These are phyloP conservation scores for Aspergillus tubingensis DNA, from an alignment of 2,329 filamentous ascomycete genomes.

Conservation along the genomic window DNA sequence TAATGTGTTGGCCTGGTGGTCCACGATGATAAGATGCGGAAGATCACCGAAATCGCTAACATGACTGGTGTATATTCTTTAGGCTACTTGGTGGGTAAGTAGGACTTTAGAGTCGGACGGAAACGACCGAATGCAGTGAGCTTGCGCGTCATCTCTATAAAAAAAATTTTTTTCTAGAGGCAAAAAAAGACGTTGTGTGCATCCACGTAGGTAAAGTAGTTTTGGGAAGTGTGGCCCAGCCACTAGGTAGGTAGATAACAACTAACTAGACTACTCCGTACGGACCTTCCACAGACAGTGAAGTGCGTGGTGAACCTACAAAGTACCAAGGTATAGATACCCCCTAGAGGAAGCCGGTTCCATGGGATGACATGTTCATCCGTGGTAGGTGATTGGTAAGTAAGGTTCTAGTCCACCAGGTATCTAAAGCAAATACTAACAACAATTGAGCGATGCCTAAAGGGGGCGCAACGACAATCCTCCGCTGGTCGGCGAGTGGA, in stretches of 20 bases:
- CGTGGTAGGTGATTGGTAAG: background rate
- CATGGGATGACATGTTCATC: background rate
- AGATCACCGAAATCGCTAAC: background rate
- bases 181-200: background rate
- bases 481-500: background rate
- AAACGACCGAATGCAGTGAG: background rate
- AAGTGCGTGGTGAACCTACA: background rate
- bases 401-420: background rate
- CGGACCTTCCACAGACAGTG: background rate
- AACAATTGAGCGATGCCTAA: background rate
- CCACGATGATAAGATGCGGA: slow-evolving; percentile 1
- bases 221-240: background rate
- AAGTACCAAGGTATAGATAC: background rate
- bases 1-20: background rate
- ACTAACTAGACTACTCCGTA: too few species aligned
- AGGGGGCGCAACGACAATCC: background rate
- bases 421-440: background rate
- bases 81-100: too few species aligned
- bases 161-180: too few species aligned
- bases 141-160: background rate
- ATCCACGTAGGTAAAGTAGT: background rate
- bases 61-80: background rate
- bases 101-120: background rate
- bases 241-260: background rate
- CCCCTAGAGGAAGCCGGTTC: background rate